Base-by-base conservation (phyloP, 768 basidiomycete species). In the Phallus indusiatus region DNA sequence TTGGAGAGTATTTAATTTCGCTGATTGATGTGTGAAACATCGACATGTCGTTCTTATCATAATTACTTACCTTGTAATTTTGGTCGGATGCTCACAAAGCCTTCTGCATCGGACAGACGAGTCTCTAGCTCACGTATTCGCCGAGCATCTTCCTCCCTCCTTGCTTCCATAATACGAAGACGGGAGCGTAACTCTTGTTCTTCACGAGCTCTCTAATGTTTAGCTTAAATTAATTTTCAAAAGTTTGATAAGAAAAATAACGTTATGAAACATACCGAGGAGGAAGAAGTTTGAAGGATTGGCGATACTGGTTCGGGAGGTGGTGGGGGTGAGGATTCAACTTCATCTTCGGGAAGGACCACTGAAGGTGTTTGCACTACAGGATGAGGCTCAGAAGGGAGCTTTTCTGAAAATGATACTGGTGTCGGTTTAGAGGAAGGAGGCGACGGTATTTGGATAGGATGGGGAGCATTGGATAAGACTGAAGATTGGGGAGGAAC, bases 111-210 rank as follows among this genome's bases (percentile, higher is more conserved):
- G 5, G 80, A 76, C 7, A 91, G 82, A n/a, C 88, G 83, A 1
- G 81, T 77, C 68, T 98, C 93, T 12, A 96, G 82, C 66, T 88
- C 86, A 53, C 88, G 85, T 35, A 97, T 76, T 62, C 84, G 84
- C 17, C 90, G 85, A 0, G 88, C 78, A 67, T 97, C 94, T 55
- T 97, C 94, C 0, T 84, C 79, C 16, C 91, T 86, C 67, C 91
- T 87, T 9, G 82, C 81, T 73, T 99, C 96, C 28, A 96, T 74
- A 5, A 94, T 83, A 21, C 90, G 84, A 28, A 90, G 76, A 70
- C 90, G 92, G 28, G 86, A 86, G 47, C 85, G 82, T 53, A 94
- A 74, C 70, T 94, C 91, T 71, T 94, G 85, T 58, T 85, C 85
- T 62, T 85, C 82, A 55, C 59, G 67, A 22, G 64, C 67, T 46